Percentiles rank a stretch among this genome's conserved stretches.
Evolutionary conservation across 805 yeast genomes (phyloP).

Genomic region (Dipodascopsis uninucleata): DNA sequence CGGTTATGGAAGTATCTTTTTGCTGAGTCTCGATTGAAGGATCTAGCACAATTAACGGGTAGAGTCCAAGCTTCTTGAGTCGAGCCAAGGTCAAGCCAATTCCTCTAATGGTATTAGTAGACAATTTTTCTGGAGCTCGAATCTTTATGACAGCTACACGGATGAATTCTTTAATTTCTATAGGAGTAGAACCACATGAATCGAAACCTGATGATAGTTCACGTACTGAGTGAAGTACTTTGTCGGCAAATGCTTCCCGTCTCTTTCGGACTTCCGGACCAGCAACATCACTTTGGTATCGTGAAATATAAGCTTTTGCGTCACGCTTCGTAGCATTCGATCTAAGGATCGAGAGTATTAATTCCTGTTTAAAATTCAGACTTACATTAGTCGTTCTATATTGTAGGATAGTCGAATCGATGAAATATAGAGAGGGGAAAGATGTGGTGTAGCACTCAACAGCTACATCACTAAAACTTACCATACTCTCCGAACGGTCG

Average conservation of each 20-base stretch:
- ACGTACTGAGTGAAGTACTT: slow-evolving; percentile 31
- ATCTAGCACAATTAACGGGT: slow-evolving; percentile 67
- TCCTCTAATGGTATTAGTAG: slow-evolving; percentile 40
- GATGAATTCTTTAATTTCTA: slow-evolving; percentile 33
- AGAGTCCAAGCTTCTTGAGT: slow-evolving; percentile 61
- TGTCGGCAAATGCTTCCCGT: slow-evolving; percentile 38
- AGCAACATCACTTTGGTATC: slow-evolving; percentile 53
- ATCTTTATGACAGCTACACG: slow-evolving; percentile 58
- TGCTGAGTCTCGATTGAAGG: slow-evolving; percentile 32
- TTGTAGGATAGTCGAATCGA: no score
- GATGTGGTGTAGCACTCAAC: no score
- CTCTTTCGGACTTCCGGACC: slow-evolving; percentile 36
- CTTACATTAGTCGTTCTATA: no score
- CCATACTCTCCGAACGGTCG: no score
- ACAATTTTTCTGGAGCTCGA: slow-evolving; percentile 40
- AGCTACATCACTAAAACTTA: no score
- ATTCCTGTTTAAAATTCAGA: slow-evolving; percentile 41
- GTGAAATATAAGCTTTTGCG: slow-evolving; percentile 72
- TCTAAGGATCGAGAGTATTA: slow-evolving; percentile 77
- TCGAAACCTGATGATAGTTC: slow-evolving; percentile 35
- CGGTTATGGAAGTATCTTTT: no score
- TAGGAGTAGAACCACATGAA: slow-evolving; percentile 30
- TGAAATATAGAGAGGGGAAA: no score
- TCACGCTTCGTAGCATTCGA: slow-evolving; percentile 94
- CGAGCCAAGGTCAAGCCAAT: slow-evolving; percentile 56